phyloP scores from a whole-genome alignment of 1,284 basidiomycete species.

The Microbotryum violaceum region DNA sequence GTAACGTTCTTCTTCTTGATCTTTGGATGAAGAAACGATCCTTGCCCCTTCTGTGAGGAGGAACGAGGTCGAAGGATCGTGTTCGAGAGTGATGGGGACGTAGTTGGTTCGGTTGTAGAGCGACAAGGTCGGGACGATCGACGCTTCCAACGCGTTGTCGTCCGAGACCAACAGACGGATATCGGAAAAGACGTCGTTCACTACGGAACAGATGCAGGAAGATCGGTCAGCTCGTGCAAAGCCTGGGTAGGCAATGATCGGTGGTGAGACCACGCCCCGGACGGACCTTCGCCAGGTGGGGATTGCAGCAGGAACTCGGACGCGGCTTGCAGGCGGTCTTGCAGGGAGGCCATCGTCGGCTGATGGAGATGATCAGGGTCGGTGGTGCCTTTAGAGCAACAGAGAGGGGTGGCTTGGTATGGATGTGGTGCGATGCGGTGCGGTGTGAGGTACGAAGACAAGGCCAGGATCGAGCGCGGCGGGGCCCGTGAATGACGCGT shows the following conservation, averaged over 20 bases:
- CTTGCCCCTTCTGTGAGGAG: too few species aligned
- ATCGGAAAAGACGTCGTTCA: slow-evolving; percentile 49
- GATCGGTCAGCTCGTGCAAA: background rate
- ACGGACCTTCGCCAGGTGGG: slow-evolving; percentile 72
- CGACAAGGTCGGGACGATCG: slow-evolving; percentile 64
- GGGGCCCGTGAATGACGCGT: too few species aligned
- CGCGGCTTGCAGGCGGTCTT: slow-evolving; percentile 43
- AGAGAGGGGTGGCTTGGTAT: too few species aligned
- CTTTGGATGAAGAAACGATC: too few species aligned
- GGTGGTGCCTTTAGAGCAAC: too few species aligned
- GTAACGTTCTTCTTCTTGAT: too few species aligned
- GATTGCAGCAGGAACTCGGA: slow-evolving; percentile 74
- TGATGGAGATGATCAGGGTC: too few species aligned
- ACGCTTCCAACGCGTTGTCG: slow-evolving; percentile 67
- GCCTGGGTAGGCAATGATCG: slow-evolving; percentile 1
- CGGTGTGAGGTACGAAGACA: too few species aligned
- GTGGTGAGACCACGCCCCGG: slow-evolving; percentile 5
- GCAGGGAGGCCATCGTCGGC: slow-evolving; percentile 12
- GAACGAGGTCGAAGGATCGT: too few species aligned
- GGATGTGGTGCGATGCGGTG: too few species aligned
- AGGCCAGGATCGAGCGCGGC: too few species aligned
- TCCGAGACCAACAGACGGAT: slow-evolving; percentile 78
- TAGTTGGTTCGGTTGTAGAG: slow-evolving; percentile 82
- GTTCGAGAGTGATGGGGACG: slow-evolving; percentile 56
- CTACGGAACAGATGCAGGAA: background rate